These are phyloP conservation scores for Aspergillus glaucus DNA, from an alignment of 2,329 filamentous ascomycete species.

Conservation along the genomic window DNA sequence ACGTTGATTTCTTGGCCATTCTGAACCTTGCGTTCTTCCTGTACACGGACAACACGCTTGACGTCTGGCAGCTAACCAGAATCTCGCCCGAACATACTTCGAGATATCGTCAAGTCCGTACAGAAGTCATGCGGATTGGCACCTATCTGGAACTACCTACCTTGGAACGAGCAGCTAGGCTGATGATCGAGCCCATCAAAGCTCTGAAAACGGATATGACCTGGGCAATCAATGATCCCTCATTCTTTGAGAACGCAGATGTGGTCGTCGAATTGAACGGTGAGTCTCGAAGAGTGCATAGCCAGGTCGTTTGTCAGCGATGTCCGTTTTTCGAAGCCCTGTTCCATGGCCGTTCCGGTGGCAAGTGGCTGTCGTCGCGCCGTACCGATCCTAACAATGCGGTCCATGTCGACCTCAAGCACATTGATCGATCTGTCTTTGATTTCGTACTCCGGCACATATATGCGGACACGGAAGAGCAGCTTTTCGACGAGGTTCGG, in stretches of 20 bases:
- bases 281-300: slow-evolving; percentile 66
- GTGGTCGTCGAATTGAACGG: slow-evolving; percentile 70
- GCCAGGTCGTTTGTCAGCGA: slow-evolving; percentile 68
- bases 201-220: slow-evolving; percentile 65
- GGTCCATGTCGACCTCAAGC: slow-evolving; percentile 72
- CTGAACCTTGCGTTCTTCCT: slow-evolving; percentile 73
- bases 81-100: slow-evolving; percentile 60
- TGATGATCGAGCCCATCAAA: slow-evolving; percentile 61
- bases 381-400: slow-evolving; percentile 44
- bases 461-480: slow-evolving; percentile 74
- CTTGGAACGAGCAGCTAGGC: slow-evolving; percentile 69
- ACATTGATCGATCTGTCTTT: slow-evolving; percentile 69
- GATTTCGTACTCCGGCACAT: slow-evolving; percentile 71
- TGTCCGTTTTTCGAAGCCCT: slow-evolving; percentile 90
- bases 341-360: slow-evolving; percentile 79
- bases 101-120: slow-evolving; percentile 71
- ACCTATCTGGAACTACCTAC: slow-evolving; percentile 62
- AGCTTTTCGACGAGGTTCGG: slow-evolving; percentile 73
- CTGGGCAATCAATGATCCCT: slow-evolving; percentile 59
- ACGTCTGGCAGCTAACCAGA: slow-evolving; percentile 77
- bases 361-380: slow-evolving; percentile 73
- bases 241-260: slow-evolving; percentile 75
- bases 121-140: slow-evolving; percentile 82
- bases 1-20: slow-evolving; percentile 69
- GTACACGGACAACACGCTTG: slow-evolving; percentile 73